phyloP scores from a whole-genome alignment of 164 flowering plant genomes.

The Platanus orientalis region DNA sequence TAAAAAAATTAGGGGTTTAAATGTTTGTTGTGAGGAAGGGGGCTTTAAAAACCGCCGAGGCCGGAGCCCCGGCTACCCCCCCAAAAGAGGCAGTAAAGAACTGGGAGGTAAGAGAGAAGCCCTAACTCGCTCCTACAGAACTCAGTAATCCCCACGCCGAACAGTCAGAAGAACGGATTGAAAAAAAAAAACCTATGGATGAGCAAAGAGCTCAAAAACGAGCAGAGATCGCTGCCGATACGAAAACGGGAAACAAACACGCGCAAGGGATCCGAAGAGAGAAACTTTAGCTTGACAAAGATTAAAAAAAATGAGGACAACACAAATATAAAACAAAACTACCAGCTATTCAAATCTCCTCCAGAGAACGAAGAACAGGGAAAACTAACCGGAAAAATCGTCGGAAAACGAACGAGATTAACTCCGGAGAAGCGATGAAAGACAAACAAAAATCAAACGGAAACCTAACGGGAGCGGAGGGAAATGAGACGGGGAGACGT shows the following conservation, averaged over 20 bases:
- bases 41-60: constrained; percentile 99
- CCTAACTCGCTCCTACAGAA: constrained; percentile 33
- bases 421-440: too few species aligned
- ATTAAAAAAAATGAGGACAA: too few species aligned
- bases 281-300: too few species aligned
- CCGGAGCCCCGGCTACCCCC: constrained; percentile 99
- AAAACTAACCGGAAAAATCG: too few species aligned
- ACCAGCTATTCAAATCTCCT: too few species aligned
- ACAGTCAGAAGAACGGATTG: constrained; percentile 48
- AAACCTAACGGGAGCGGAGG: too few species aligned
- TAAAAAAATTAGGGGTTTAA: constrained; percentile 11
- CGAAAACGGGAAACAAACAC: not conserved
- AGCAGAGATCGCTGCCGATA: constrained; percentile 10
- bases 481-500: not conserved
- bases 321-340: too few species aligned
- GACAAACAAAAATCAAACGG: not conserved
- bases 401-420: too few species aligned
- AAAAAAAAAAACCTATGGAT: too few species aligned
- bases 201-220: not conserved
- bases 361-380: too few species aligned
- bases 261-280: not conserved
- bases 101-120: constrained; percentile 26
- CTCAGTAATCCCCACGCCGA: constrained; percentile 50
- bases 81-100: constrained; percentile 71
- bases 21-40: constrained; percentile 57